Percentiles rank a stretch among this genome's conserved stretches.
Conservation (phyloP, 768 basidiomycete genomes). For the Lyophyllum shimeji region DNA sequence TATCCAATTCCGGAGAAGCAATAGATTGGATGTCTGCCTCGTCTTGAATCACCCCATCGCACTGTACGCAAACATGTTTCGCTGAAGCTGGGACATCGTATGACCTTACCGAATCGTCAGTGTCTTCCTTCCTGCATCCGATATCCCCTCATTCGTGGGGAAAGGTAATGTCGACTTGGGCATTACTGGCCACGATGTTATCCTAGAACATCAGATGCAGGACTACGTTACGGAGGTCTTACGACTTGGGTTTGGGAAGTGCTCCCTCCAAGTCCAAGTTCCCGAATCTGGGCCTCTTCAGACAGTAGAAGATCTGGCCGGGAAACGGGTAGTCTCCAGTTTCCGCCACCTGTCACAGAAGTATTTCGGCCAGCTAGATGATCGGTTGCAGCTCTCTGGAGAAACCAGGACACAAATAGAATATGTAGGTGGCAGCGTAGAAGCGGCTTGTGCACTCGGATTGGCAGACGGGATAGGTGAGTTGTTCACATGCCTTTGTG, state of each 20-base stretch:
- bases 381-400: constrained; percentile 46
- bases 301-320: constrained; percentile 76
- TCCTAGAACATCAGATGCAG: constrained; percentile 87
- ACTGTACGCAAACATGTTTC: constrained; percentile 57
- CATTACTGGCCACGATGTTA: constrained; percentile 97
- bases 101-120: constrained; percentile 38
- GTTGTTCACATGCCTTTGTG: constrained; percentile 22
- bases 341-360: constrained; percentile 85
- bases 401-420: constrained; percentile 78
- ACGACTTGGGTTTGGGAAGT: constrained; percentile 90
- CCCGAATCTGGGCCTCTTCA: constrained; percentile 74
- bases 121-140: constrained; percentile 93
- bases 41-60: constrained; percentile 92
- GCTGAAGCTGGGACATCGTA: not conserved
- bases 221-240: constrained; percentile 75
- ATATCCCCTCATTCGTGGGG: constrained; percentile 98
- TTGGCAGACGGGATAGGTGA: constrained; percentile 95
- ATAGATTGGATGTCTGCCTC: constrained; percentile 91
- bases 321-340: constrained; percentile 92
- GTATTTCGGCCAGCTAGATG: constrained; percentile 74
- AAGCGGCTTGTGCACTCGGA: constrained; percentile 95
- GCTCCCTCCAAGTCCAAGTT: constrained; percentile 86
- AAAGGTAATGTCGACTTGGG: constrained; percentile 96
- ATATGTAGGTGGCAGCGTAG: constrained; percentile 97
- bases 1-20: constrained; percentile 87